Evolutionary conservation across 1,139 yeast species (phyloP), one percentile per base, ranked within the genome.

Genomic region (Taphrina populina): DNA sequence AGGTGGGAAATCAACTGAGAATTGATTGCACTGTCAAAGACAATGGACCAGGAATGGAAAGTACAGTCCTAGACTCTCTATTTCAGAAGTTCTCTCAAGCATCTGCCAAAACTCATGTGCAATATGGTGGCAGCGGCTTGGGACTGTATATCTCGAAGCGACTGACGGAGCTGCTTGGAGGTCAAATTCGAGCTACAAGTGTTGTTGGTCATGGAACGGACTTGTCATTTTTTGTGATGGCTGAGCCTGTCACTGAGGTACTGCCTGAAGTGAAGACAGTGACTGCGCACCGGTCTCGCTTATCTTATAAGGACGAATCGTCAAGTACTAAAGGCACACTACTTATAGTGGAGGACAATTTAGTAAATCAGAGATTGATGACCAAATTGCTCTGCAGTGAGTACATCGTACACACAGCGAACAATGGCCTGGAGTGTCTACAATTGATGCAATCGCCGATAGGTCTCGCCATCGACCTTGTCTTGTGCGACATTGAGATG

Each of bases 361-460:
- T 92, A 41, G 90, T 92, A 65, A 92, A 92, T 70, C 95, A 88
- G 72, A 87, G 88, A 46, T 88, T 92, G 75, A 75, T 92, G 67
- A 95, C 92, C 27, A 88, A 95, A 15, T 90, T 88, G 66, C 74
- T 92, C 67, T 78, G 88, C 62, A 88, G 90, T 63, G 81, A 85
- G 62, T 90, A 92, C 35, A 84, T 83, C 46, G 88, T 84, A 62
- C 83, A 83, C 60, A 83, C 88, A 44, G 96, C 96, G 4, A 83
- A 85, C 58, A 88, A 88, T 63, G 97, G 97, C 26, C 81, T 83
- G 63, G 96, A 90, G 64, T 96, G 96, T 0, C 79, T 90, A 3
- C 94, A 87, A 61, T 84, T 43, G 29, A 30, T 37, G 32, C 24
- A 39, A 21, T 32, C 44, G 2, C 17, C 17, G 1, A 35, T 19